Conservation (phyloP, 2,329 filamentous ascomycete species). For the Cercospora zeae-maydis region DNA sequence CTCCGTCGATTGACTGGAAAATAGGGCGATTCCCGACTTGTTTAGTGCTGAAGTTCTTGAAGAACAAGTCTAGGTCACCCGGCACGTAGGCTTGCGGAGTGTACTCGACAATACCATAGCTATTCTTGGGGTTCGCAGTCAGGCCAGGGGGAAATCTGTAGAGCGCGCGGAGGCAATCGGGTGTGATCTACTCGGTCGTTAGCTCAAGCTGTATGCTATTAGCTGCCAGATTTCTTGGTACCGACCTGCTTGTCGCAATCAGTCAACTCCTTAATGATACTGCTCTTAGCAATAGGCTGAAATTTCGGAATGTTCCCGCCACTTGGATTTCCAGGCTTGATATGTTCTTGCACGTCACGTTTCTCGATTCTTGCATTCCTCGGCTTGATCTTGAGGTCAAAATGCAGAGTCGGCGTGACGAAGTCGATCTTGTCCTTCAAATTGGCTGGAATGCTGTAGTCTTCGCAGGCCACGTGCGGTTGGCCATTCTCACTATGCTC, state of each 20-base stretch:
- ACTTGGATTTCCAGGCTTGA: constrained; percentile 11
- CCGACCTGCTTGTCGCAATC: constrained; percentile 21
- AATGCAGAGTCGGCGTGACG: constrained; percentile 54
- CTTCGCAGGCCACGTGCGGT: constrained; percentile 40
- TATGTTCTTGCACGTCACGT: constrained; percentile 15
- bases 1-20: constrained; percentile 27
- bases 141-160: constrained; percentile 41
- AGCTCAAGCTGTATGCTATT: constrained; percentile 16
- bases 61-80: constrained; percentile 41
- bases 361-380: constrained; percentile 18
- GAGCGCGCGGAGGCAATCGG: constrained; percentile 43
- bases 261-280: constrained; percentile 11
- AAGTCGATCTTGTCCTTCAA: constrained; percentile 54
- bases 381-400: constrained; percentile 31
- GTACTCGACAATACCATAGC: constrained; percentile 47
- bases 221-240: no score
- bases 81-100: constrained; percentile 41
- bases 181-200: constrained; percentile 33
- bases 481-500: constrained; percentile 54
- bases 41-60: constrained; percentile 14
- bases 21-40: constrained; percentile 28
- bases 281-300: constrained; percentile 12
- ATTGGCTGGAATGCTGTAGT: constrained; percentile 49
- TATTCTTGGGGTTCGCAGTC: constrained; percentile 37
- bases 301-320: constrained; percentile 18